Evolutionary conservation across 306 rosid genomes (phyloP), one percentile per base, ranked within the genome.

Genomic region (Dalbergia cochinchinensis): DNA sequence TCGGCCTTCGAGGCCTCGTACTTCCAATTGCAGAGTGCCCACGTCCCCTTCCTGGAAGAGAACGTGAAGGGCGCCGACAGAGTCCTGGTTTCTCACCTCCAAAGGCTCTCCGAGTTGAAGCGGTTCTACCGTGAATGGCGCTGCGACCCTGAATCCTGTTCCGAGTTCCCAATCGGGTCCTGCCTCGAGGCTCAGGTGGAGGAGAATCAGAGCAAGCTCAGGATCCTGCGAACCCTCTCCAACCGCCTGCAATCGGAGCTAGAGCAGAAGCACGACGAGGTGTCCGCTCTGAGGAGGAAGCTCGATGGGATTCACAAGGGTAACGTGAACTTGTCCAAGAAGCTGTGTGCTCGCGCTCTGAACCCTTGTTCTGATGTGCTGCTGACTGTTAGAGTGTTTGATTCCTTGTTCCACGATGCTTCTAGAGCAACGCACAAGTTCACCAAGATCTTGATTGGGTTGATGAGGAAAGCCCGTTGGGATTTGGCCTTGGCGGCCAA

Each of bases 401-500:
- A 90, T 87, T 90, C 97, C 0, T 74, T 93, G 55, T 75, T 91
- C 44, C 94, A 88, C 39, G 99, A 95, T 80, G 91, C 94, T 61
- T 88, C 84, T 84, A 93, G 96, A 82, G 90, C 86, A 31, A 74
- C 96, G 0, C 91, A 89, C 45, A 91, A 86, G 55, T 93, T 91
- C 74, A 86, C 94, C 3, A 93, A 90, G 86, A 86, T 93, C 79
- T 83, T 95, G 87, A 86, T 93, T 42, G 88, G 88, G 74, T 90
- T 95, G 88, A 95, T 95, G 98, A 91, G 83, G 77, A 90, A 93
- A 83, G 93, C 97, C 5, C 91, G 91, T 66, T 95, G 99, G 99
- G 93, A 95, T 87, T 88, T 93, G 88, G 92, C 87, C 85, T 87
- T 93, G 76, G 98, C 90, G 5, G 92, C 97, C 1, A 87, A 85